Conservation (phyloP, 2,329 filamentous ascomycete species). For the Aspergillus cejpii region DNA sequence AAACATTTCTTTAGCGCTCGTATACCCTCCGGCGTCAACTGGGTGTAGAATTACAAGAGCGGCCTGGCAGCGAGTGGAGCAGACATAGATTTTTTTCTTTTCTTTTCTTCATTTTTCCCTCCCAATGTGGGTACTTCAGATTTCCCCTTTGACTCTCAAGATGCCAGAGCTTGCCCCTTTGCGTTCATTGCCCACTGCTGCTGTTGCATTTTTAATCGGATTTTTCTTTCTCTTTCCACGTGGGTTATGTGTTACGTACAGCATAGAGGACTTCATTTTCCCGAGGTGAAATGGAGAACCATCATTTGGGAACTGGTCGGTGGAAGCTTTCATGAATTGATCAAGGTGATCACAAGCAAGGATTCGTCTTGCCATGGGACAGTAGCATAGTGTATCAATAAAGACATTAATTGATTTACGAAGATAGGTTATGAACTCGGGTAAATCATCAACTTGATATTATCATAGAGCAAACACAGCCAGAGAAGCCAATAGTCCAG, state of each 20-base stretch:
- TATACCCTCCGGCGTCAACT: conserved; percentile 39
- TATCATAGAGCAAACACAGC: too few species aligned
- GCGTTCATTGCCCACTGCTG: conserved; percentile 21
- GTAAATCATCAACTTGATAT: too few species aligned
- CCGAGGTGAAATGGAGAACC: conserved; percentile 17
- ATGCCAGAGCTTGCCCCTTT: conserved; percentile 21
- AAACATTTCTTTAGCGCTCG: conserved; percentile 33
- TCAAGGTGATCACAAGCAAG: conserved; percentile 2
- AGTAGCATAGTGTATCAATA: conserved; percentile 8
- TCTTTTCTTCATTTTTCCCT: conserved; percentile 14
- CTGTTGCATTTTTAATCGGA: conserved; percentile 18
- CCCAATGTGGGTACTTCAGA: conserved; percentile 12
- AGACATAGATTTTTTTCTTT: conserved; percentile 24
- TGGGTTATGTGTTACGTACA: conserved; percentile 27
- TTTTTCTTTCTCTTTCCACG: conserved; percentile 17
- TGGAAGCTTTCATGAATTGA: not conserved
- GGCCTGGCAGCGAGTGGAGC: conserved; percentile 31
- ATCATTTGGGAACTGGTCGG: conserved; percentile 7
- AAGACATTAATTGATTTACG: too few species aligned
- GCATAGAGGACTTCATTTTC: conserved; percentile 19
- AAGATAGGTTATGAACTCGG: too few species aligned
- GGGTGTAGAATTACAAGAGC: conserved; percentile 32
- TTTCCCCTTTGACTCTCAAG: conserved; percentile 9
- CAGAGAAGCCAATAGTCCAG: too few species aligned
- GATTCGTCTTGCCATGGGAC: not conserved